phyloP scores from a whole-genome alignment of 164 flowering plant species.

The Santalum album region DNA sequence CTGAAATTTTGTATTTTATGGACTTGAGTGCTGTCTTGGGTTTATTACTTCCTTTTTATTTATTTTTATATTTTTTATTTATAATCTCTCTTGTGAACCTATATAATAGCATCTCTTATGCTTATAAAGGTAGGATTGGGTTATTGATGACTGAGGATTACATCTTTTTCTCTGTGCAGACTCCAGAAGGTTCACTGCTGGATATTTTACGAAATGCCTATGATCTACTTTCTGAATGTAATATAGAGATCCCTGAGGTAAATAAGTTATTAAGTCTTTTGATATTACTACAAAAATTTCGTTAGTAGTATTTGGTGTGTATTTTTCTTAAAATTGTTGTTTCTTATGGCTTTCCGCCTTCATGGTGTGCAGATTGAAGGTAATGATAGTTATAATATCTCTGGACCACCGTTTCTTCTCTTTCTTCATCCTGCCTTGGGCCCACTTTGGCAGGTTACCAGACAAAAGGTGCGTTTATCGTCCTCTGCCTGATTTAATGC shows the following conservation, averaged over 20 bases:
- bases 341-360: not conserved
- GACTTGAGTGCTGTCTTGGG: too few species aligned
- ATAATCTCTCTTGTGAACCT: too few species aligned
- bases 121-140: too few species aligned
- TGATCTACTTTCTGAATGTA: constrained; percentile 70
- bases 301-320: not conserved
- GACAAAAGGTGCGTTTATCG: constrained; percentile 63
- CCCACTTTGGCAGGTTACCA: constrained; percentile 87
- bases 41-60: too few species aligned
- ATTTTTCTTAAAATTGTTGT: not conserved
- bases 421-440: constrained; percentile 95
- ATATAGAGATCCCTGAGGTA: constrained; percentile 72
- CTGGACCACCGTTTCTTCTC: constrained; percentile 83
- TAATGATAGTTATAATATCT: constrained; percentile 49
- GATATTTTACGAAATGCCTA: constrained; percentile 86
- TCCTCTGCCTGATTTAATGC: not conserved
- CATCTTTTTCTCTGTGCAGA: constrained; percentile 49
- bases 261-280: not conserved
- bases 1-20: too few species aligned
- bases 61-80: too few species aligned
- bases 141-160: too few species aligned
- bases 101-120: too few species aligned
- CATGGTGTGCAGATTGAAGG: constrained; percentile 46
- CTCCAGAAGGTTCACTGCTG: constrained; percentile 90
- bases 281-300: not conserved